phyloP scores from a whole-genome alignment of 345 rosid species.

The Rubroshorea leprosula region DNA sequence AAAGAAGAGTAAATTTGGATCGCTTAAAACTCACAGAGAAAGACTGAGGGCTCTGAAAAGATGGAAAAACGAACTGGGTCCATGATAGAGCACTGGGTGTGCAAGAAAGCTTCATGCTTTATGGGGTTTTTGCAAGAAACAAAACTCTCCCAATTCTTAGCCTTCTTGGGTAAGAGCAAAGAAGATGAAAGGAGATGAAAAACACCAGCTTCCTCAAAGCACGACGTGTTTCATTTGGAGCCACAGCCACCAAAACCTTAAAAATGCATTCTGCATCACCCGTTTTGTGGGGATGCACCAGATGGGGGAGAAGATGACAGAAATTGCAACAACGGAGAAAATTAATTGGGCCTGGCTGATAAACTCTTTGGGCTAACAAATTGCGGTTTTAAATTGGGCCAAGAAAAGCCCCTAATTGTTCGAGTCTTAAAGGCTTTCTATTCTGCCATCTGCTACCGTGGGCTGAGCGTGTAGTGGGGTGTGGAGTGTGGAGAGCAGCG shows the following conservation, averaged over 20 bases:
- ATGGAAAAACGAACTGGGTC: constrained; percentile 45
- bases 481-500: background rate
- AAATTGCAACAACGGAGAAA: too few species aligned
- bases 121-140: background rate
- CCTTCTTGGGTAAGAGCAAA: background rate
- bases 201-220: background rate
- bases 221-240: constrained; percentile 37
- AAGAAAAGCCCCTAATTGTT: too few species aligned
- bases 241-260: constrained; percentile 31
- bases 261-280: constrained; percentile 16
- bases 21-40: constrained; percentile 27
- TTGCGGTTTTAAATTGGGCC: too few species aligned
- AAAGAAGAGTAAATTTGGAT: background rate
- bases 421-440: background rate
- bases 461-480: too few species aligned
- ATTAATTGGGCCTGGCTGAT: too few species aligned
- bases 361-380: too few species aligned
- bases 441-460: background rate
- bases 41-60: constrained; percentile 28
- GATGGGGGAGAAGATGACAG: too few species aligned
- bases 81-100: constrained; percentile 46
- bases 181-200: constrained; percentile 1
- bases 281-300: constrained; percentile 1
- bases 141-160: background rate
- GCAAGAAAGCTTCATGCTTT: constrained; percentile 37